Conservation (phyloP, 495 filamentous ascomycete genomes). For the Trichoderma erinaceum region DNA sequence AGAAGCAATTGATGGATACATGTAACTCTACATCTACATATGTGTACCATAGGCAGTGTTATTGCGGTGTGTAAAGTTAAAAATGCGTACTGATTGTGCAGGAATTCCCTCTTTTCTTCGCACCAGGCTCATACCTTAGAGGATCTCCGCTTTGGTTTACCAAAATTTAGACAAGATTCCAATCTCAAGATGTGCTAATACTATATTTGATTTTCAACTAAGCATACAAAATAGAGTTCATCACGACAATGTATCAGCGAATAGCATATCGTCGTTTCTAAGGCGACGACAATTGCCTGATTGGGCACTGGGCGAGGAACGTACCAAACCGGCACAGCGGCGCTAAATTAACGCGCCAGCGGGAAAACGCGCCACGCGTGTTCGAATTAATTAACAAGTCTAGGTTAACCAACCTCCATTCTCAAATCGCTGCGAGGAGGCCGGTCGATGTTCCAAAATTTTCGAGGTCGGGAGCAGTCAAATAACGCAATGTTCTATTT, state of each 20-base stretch:
- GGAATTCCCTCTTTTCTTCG: too few relatives aligned
- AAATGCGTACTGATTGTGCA: too few relatives aligned
- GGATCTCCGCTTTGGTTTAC: too few relatives aligned
- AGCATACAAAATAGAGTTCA: background rate
- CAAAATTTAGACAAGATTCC: too few relatives aligned
- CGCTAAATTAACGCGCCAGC: slow-evolving; percentile 13
- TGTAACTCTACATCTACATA: too few relatives aligned
- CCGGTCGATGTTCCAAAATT: background rate
- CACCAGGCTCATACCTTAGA: too few relatives aligned
- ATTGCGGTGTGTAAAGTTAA: too few relatives aligned
- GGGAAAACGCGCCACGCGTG: slow-evolving; percentile 5
- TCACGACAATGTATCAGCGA: background rate
- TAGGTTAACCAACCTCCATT: slow-evolving; percentile 8
- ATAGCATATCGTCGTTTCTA: background rate
- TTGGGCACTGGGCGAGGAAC: background rate
- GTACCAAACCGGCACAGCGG: background rate
- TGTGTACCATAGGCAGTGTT: too few relatives aligned
- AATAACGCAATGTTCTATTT: background rate
- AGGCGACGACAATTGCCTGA: background rate
- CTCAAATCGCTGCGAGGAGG: background rate
- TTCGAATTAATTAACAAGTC: background rate
- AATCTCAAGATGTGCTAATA: too few relatives aligned
- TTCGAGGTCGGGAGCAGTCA: background rate
- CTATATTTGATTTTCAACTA: too few relatives aligned
- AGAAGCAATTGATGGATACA: too few relatives aligned